Percentiles rank a stretch among this genome's conserved stretches.
Conservation (phyloP, 192 early-diverging fungal genomes). For the Paraglomus occultum region DNA sequence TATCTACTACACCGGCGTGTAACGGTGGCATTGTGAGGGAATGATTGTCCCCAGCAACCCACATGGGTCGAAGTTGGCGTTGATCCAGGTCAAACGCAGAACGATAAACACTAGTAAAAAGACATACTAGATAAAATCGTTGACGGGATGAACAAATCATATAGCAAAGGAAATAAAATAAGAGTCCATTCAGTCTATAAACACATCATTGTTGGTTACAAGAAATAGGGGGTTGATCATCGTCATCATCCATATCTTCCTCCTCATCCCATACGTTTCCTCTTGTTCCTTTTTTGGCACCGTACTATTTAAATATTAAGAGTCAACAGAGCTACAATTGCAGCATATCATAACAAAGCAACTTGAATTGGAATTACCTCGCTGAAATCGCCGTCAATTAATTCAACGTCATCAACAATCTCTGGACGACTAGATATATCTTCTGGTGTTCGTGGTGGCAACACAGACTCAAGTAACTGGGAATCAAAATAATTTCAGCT, state of each 20-base stretch:
- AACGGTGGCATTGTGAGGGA: too few relatives aligned
- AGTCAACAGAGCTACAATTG: background rate
- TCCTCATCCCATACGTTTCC: constrained; percentile 30
- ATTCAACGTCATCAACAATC: constrained; percentile 23
- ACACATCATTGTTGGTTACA: constrained; percentile 23
- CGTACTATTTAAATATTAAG: constrained; percentile 6
- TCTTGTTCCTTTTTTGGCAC: constrained; percentile 20
- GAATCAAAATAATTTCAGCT: too few relatives aligned
- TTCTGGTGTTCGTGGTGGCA: constrained; percentile 9
- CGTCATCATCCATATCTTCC: constrained; percentile 32
- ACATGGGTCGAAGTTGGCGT: too few relatives aligned
- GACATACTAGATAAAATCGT: too few relatives aligned
- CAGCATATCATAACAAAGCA: background rate
- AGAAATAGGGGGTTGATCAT: constrained; percentile 7
- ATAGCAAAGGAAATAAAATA: too few relatives aligned
- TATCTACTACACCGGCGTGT: too few relatives aligned
- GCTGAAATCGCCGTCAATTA: constrained; percentile 21
- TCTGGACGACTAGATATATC: constrained; percentile 8
- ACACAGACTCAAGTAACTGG: constrained; percentile 16
- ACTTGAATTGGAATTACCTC: constrained; percentile 9
- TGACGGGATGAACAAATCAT: too few relatives aligned
- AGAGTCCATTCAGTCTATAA: too few relatives aligned
- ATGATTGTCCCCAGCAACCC: too few relatives aligned
- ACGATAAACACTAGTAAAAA: too few relatives aligned
- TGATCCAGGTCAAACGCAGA: too few relatives aligned